Percentiles rank a stretch among this genome's conserved stretches.
phyloP scores from a whole-genome alignment of 768 basidiomycete species.

The Termitomyces sp. region DNA sequence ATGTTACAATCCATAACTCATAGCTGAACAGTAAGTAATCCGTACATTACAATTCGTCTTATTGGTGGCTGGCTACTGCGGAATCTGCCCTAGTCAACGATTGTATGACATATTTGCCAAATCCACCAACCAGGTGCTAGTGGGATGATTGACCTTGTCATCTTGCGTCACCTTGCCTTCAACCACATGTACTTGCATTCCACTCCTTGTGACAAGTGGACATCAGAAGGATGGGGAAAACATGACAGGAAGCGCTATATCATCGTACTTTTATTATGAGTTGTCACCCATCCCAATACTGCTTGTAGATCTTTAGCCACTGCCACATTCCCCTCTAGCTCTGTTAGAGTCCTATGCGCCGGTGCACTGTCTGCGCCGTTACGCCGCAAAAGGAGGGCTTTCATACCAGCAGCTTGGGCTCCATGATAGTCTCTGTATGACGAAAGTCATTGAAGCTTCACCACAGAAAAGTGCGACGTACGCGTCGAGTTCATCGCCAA shows the following conservation, averaged over 20 bases:
- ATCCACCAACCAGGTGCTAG: background rate
- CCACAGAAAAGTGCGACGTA: slow-evolving; percentile 25
- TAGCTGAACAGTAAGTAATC: background rate
- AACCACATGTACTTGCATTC: no score
- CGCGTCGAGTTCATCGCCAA: slow-evolving; percentile 74
- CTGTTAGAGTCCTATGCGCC: slow-evolving; percentile 9
- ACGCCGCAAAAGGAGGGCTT: slow-evolving; percentile 16
- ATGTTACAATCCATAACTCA: background rate
- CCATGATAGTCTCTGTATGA: slow-evolving; percentile 16
- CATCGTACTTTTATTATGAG: slow-evolving; percentile 2
- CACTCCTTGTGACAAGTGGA: background rate
- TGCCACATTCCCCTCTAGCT: background rate
- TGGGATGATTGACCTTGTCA: background rate
- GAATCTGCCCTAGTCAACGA: no score
- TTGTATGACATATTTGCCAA: background rate
- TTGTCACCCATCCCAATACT: slow-evolving; percentile 14
- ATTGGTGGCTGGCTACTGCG: no score
- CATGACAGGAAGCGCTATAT: background rate
- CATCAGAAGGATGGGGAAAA: background rate
- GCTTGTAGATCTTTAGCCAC: slow-evolving; percentile 10
- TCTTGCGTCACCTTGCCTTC: background rate
- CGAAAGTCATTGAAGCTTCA: background rate
- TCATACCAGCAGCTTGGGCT: slow-evolving; percentile 17
- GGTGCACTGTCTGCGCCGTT: slow-evolving; percentile 7
- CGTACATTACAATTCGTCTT: background rate